Evolutionary conservation across 2,329 filamentous ascomycete genomes (phyloP).

Genomic region (Colletotrichum abscissum): DNA sequence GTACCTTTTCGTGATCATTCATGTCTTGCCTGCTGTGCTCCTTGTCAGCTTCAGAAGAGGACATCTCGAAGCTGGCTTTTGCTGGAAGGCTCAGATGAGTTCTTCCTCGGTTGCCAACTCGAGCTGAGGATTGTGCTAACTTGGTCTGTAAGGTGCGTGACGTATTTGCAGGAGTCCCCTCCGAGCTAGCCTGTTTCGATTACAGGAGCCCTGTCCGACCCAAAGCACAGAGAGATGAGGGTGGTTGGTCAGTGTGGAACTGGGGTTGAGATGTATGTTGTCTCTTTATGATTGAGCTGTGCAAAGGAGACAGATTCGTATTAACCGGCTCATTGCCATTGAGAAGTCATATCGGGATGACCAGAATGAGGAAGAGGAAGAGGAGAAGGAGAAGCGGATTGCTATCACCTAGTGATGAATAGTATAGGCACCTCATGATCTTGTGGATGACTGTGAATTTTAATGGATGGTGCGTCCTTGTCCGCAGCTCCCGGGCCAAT

Average conservation of each 20-base stretch:
- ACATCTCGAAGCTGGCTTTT: neutral
- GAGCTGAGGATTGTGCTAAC: neutral
- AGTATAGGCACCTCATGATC: neutral
- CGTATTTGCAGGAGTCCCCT: conserved; percentile 20
- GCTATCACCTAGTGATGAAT: no score
- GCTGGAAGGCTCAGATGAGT: neutral
- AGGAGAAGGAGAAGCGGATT: neutral
- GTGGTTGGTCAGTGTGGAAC: neutral
- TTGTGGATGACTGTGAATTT: neutral
- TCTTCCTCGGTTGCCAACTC: neutral
- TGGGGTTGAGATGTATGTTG: neutral
- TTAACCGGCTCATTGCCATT: neutral
- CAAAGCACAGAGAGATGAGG: neutral
- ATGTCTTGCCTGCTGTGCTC: neutral
- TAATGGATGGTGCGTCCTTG: neutral
- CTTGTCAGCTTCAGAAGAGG: neutral
- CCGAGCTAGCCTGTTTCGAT: conserved; percentile 31
- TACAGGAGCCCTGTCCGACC: conserved; percentile 11
- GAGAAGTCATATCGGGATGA: neutral
- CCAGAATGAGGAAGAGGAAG: neutral
- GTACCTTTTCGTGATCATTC: neutral
- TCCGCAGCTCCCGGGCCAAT: conserved; percentile 27
- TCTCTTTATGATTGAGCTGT: neutral
- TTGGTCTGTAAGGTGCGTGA: conserved; percentile 25
- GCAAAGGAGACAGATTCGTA: neutral